Base-by-base conservation (phyloP, 441 rosid species). In the Viola pubescens region DNA sequence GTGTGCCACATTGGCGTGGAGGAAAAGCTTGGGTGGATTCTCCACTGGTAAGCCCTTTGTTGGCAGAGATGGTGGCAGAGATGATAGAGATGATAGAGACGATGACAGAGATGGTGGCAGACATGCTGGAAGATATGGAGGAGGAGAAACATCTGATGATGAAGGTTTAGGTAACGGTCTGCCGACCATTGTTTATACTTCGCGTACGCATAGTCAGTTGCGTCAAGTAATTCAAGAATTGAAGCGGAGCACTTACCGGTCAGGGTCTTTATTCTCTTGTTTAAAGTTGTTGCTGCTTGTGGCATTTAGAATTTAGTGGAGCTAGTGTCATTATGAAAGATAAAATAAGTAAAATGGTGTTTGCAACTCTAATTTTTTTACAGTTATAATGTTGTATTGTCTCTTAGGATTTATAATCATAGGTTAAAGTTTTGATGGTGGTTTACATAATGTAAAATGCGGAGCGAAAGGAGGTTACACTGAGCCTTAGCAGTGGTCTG, bases 1-100 rank as follows among this genome's bases (percentile, higher is more conserved):
- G 13, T 94, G 99, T 77, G 95, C 97, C 57, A 84, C 99, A 56
- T 73, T 94, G 82, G 95, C 91, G 8, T 94, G 99, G 99, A 83
- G 99, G 78, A 90, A 81, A 77, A 90, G 86, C 75, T 66, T 90
- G 69, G 99, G 91, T 56, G 66, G 62, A 47, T 94, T 90, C 81
- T 77, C 84, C 0, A 86, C 82, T 56, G 83, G 82, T 62, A 74
- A 75, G 72, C 66, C 19, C 19, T 16, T 16, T 16, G 19, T 61
- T 65, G 72, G 75, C 58, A 75, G 52, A 63, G 71, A 67, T 50
- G 56, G 74, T 66, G 4, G 11, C 48, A 45, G 11, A 9, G 48
- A 9, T 7, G 48, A 45, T 45, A 45, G 48, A n/a, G 11, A 3
- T 45, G 48, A 45, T 45, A 45, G 48, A n/a, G 62, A 65, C 6